Percentiles rank a stretch among this genome's conserved stretches.
Evolutionary conservation across 2,329 filamentous ascomycete genomes (phyloP).

Genomic region (Xylariomycetidae sp.): DNA sequence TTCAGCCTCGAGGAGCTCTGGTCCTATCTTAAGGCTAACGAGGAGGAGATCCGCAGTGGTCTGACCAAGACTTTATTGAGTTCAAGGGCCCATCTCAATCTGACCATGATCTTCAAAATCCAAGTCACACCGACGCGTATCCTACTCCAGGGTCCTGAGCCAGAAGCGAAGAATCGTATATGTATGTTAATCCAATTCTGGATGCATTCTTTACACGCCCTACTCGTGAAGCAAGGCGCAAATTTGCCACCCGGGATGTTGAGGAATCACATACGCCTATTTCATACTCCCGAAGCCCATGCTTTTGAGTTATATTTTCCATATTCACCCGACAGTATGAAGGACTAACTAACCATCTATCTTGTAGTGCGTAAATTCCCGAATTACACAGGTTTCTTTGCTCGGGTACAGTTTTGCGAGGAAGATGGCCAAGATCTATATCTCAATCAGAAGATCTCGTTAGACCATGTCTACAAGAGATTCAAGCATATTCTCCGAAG

Average conservation of each 20-base stretch:
- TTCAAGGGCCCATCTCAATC: slow-evolving; percentile 31
- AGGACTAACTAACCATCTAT: no score
- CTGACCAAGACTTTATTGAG: slow-evolving; percentile 19
- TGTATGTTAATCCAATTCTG: no score
- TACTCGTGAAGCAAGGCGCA: no score
- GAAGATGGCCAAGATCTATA: slow-evolving; percentile 64
- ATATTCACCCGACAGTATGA: no score
- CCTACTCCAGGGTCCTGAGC: slow-evolving; percentile 55
- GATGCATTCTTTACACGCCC: no score
- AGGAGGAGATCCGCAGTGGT: slow-evolving; percentile 31
- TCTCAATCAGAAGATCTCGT: slow-evolving; percentile 48
- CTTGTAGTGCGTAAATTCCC: slow-evolving; percentile 64
- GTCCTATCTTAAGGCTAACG: slow-evolving; percentile 34
- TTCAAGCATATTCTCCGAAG: slow-evolving; percentile 56
- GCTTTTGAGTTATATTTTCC: no score
- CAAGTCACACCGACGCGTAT: slow-evolving; percentile 57
- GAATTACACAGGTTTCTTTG: slow-evolving; percentile 56
- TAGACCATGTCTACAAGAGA: slow-evolving; percentile 49
- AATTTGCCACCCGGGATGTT: no score
- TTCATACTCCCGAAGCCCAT: no score
- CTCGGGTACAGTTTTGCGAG: slow-evolving; percentile 69
- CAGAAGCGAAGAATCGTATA: slow-evolving; percentile 66
- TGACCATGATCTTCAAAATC: slow-evolving; percentile 50
- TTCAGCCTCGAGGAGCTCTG: slow-evolving; percentile 28
- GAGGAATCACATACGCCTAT: no score